A percentile compares a stretch with the other conserved stretches of the same genome.
These are phyloP conservation scores for Sungouiella blattae DNA, from an alignment of 805 yeast species.

Conservation along the genomic window DNA sequence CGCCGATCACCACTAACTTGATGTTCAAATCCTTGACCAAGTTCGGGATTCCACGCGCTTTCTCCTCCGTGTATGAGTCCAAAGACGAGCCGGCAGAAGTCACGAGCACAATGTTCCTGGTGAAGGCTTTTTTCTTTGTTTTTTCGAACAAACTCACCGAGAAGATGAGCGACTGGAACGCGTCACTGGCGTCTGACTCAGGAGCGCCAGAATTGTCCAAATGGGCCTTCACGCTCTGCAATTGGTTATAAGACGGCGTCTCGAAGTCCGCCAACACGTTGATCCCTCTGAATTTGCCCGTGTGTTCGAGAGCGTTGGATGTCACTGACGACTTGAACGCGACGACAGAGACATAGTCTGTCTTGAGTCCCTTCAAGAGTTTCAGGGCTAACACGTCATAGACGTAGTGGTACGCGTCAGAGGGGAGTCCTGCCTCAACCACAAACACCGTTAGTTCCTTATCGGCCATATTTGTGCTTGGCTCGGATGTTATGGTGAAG, in stretches of 20 bases:
- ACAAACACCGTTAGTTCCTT: constrained; percentile 45
- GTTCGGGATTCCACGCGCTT: constrained; percentile 5
- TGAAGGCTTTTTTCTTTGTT: constrained; percentile 29
- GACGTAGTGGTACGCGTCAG: constrained; percentile 38
- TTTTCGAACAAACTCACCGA: constrained; percentile 32
- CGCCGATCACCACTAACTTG: constrained; percentile 8
- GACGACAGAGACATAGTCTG: constrained; percentile 37
- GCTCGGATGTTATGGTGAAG: no score
- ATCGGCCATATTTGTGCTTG: constrained; percentile 24
- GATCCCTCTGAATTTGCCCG: constrained; percentile 14
- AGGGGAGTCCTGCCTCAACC: constrained; percentile 41
- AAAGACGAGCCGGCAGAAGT: constrained; percentile 17
- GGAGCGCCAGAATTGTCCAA: constrained; percentile 8
- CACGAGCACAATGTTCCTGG: constrained; percentile 34
- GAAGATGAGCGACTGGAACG: constrained; percentile 29
- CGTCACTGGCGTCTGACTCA: constrained; percentile 12
- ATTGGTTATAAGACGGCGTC: constrained; percentile 17
- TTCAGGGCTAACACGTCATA: constrained; percentile 39
- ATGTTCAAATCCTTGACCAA: constrained; percentile 8
- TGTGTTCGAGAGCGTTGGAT: constrained; percentile 10
- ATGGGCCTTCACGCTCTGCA: constrained; percentile 10
- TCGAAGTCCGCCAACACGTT: constrained; percentile 16
- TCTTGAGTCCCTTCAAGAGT: constrained; percentile 41
- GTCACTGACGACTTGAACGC: constrained; percentile 22
- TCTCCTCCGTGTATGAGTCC: constrained; percentile 4